These are phyloP conservation scores for Suillus alpinus DNA, from an alignment of 768 basidiomycete species.

Conservation along the genomic window DNA sequence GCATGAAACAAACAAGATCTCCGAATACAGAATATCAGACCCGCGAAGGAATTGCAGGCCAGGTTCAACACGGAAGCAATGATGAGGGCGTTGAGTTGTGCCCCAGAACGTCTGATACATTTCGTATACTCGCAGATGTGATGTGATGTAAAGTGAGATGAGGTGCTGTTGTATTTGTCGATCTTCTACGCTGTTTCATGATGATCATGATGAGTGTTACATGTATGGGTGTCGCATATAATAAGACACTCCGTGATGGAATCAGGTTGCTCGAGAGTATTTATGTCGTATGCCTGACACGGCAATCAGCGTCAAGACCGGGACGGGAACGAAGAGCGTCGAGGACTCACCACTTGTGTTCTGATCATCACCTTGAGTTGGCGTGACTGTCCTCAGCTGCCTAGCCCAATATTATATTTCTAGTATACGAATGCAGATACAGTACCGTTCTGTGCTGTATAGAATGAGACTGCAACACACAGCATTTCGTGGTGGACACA, in stretches of 20 bases:
- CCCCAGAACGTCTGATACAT: too few species aligned
- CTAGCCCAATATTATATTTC: neutral
- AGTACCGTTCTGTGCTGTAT: neutral
- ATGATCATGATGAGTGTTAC: too few species aligned
- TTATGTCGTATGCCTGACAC: neutral
- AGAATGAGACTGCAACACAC: neutral
- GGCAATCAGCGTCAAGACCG: neutral
- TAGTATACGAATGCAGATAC: neutral
- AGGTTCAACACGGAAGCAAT: too few species aligned
- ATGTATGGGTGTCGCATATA: too few species aligned
- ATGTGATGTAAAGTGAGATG: too few species aligned
- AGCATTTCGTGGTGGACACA: neutral
- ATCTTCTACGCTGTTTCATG: too few species aligned
- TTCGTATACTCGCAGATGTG: too few species aligned
- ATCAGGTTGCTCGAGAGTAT: neutral
- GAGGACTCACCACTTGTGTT: neutral
- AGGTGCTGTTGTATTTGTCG: too few species aligned
- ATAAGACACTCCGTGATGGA: neutral
- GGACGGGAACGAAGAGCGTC: neutral
- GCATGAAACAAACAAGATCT: too few species aligned
- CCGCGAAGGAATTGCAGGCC: too few species aligned
- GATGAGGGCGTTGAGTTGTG: too few species aligned
- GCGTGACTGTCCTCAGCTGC: neutral
- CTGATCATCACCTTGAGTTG: neutral
- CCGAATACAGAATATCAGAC: too few species aligned